Evolutionary conservation across 305 asterid genomes (phyloP).

Genomic region (Ilex paraguariensis): DNA sequence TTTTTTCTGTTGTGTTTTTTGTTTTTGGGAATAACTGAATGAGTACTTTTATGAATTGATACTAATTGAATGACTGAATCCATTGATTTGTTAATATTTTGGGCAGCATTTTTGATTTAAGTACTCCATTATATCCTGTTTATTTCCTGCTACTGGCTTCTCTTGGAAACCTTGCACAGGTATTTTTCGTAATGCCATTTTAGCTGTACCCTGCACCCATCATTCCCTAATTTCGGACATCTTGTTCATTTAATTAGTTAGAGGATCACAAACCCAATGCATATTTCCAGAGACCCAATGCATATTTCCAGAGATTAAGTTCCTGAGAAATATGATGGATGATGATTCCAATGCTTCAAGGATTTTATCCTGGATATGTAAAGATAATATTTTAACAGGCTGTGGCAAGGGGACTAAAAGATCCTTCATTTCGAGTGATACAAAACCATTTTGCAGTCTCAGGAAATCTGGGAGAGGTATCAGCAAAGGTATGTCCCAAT

Average conservation of each 20-base stretch:
- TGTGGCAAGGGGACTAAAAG: slow-evolving; percentile 89
- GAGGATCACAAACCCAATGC: slow-evolving; percentile 5
- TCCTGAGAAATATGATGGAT: background rate
- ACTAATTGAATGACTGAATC: background rate
- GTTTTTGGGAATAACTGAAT: no score
- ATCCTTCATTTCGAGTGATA: slow-evolving; percentile 92
- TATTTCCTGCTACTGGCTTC: slow-evolving; percentile 90
- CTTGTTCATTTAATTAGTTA: no score
- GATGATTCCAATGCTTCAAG: background rate
- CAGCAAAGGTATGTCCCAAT: slow-evolving; percentile 66
- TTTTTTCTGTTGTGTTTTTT: no score
- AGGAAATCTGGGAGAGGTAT: slow-evolving; percentile 88
- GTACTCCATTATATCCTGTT: slow-evolving; percentile 75
- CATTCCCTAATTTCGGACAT: no score
- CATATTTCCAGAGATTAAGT: background rate
- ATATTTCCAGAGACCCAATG: background rate
- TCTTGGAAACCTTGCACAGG: slow-evolving; percentile 92
- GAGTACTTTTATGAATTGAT: no score
- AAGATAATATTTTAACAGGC: slow-evolving; percentile 50
- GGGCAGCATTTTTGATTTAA: slow-evolving; percentile 92
- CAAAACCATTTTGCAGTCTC: slow-evolving; percentile 88
- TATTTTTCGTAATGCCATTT: slow-evolving; percentile 13
- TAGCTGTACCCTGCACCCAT: no score
- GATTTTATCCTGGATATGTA: background rate
- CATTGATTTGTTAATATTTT: background rate